These are phyloP conservation scores for Cystobasidium ongulense DNA, from an alignment of 768 basidiomycete genomes.

Conservation along the genomic window DNA sequence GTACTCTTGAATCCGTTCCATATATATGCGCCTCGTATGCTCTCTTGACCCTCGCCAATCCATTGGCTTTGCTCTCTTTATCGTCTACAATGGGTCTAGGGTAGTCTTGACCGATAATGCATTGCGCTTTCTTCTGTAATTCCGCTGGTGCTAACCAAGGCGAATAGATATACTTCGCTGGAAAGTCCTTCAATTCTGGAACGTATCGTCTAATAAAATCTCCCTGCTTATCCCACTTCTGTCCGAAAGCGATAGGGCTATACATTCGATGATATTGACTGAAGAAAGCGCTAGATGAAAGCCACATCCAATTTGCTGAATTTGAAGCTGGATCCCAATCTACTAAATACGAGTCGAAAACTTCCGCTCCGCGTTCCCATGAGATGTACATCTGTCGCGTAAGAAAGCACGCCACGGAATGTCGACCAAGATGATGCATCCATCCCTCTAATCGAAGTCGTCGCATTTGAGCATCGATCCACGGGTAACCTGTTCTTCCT, in stretches of 20 bases:
- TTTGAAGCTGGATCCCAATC: conserved; percentile 42
- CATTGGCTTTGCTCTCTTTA: conserved; percentile 43
- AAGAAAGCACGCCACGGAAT: conserved; percentile 46
- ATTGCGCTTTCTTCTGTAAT: conserved; percentile 44
- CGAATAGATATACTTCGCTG: conserved; percentile 48
- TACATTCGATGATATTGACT: conserved; percentile 35
- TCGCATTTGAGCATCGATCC: conserved; percentile 44
- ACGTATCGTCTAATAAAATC: conserved; percentile 45
- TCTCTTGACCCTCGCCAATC: conserved; percentile 44
- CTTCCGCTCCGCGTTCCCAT: conserved; percentile 48
- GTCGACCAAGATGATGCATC: conserved; percentile 46
- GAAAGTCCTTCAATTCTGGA: conserved; percentile 46
- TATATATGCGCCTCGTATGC: conserved; percentile 44
- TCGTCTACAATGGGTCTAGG: conserved; percentile 46
- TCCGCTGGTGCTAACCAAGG: conserved; percentile 44
- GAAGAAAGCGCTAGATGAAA: conserved; percentile 46
- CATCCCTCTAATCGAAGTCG: conserved; percentile 46
- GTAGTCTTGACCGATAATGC: conserved; percentile 47
- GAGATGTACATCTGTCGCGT: conserved; percentile 47
- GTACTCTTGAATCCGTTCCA: conserved; percentile 43
- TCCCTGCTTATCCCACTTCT: conserved; percentile 45
- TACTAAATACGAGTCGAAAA: conserved; percentile 47
- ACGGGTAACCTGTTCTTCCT: conserved; percentile 46
- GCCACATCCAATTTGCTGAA: conserved; percentile 45
- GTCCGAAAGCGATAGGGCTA: conserved; percentile 30